Conservation (phyloP, 352 stramenopile species). For the Phytophthora syringae region DNA sequence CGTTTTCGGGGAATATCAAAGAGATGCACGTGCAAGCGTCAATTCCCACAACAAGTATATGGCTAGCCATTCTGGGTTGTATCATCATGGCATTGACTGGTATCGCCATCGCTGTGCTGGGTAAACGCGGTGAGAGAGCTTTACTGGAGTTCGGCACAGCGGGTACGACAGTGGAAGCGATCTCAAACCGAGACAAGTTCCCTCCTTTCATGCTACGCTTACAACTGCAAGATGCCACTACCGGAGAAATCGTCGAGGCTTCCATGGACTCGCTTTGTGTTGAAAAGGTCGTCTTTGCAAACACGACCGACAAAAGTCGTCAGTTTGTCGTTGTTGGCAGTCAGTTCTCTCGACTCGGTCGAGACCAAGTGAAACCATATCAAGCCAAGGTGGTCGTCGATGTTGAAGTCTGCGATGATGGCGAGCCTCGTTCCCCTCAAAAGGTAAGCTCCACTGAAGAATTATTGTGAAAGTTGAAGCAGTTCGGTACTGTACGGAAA, state of each 20-base stretch:
- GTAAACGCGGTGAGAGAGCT: not conserved
- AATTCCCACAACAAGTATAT: conserved; percentile 10
- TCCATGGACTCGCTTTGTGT: conserved; percentile 10
- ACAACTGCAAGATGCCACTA: conserved; percentile 6
- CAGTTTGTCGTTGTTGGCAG: conserved; percentile 11
- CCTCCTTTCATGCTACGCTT: conserved; percentile 15
- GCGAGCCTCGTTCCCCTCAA: no score
- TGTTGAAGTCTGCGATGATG: no score
- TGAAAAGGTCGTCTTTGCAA: conserved; percentile 8
- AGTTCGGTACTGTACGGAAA: no score
- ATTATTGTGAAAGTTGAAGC: no score
- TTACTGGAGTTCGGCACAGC: conserved; percentile 4
- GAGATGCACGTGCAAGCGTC: conserved; percentile 22
- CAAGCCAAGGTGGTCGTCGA: no score
- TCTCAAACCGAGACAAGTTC: conserved; percentile 18
- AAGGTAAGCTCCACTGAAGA: no score
- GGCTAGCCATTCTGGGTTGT: conserved; percentile 7
- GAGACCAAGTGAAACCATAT: no score
- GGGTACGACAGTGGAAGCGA: conserved; percentile 5
- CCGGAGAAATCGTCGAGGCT: not conserved
- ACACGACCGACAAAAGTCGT: not conserved
- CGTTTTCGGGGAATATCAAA: conserved; percentile 15
- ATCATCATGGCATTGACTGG: not conserved
- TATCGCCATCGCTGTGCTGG: not conserved
- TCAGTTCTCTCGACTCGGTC: no score